A percentile compares a stretch with the other conserved stretches of the same genome.
These are phyloP conservation scores for Diaporthe vaccinii DNA, from an alignment of 2,329 filamentous ascomycete genomes.

Conservation along the genomic window DNA sequence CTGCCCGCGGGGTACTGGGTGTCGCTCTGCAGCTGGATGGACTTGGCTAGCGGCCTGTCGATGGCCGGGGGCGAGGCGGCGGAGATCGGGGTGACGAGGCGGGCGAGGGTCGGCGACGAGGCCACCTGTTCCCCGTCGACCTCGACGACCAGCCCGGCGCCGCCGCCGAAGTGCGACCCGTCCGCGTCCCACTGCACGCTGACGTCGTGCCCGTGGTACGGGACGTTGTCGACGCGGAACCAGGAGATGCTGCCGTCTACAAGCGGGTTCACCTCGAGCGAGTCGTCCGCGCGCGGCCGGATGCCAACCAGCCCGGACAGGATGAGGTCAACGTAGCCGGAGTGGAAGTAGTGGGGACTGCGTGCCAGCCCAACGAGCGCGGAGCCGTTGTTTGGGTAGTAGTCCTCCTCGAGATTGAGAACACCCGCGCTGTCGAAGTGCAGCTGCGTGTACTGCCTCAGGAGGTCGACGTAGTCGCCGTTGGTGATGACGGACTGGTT, in stretches of 20 bases:
- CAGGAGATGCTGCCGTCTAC: conserved; percentile 51
- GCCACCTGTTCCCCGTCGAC: conserved; percentile 52
- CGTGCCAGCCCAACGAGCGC: conserved; percentile 57
- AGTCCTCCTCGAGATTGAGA: conserved; percentile 58
- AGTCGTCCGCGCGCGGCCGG: conserved; percentile 53
- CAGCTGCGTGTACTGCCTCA: conserved; percentile 55
- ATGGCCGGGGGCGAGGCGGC: conserved; percentile 46
- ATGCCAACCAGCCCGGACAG: conserved; percentile 58
- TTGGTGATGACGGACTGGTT: conserved; percentile 47
- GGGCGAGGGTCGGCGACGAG: conserved; percentile 46
- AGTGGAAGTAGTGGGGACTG: conserved; percentile 61
- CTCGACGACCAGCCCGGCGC: conserved; percentile 50
- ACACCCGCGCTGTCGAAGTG: conserved; percentile 54
- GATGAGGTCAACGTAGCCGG: conserved; percentile 57
- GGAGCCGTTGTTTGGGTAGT: conserved; percentile 56
- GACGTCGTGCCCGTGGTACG: conserved; percentile 57
- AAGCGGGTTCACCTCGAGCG: conserved; percentile 56
- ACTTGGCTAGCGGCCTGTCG: conserved; percentile 51
- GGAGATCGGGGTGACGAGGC: conserved; percentile 43
- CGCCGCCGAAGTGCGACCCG: conserved; percentile 49
- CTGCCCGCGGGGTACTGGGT: conserved; percentile 50
- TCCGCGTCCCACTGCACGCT: conserved; percentile 57
- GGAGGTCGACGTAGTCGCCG: conserved; percentile 52
- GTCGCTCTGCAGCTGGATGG: conserved; percentile 50
- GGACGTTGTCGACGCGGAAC: conserved; percentile 56